phyloP scores from a whole-genome alignment of 148 eudicot species.

The Limonium bicolor region DNA sequence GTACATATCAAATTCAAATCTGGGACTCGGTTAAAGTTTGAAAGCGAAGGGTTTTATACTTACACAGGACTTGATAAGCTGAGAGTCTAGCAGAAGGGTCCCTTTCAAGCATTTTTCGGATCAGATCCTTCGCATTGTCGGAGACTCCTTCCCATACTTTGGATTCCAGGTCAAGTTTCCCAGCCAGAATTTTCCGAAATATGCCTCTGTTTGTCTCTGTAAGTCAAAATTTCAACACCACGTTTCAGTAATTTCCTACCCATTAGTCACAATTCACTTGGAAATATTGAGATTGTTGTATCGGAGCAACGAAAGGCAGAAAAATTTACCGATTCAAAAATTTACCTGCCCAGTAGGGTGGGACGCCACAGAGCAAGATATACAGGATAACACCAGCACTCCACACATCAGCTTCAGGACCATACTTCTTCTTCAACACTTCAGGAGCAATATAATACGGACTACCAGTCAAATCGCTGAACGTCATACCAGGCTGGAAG shows the following conservation, averaged over 20 bases:
- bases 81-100: conserved; percentile 42
- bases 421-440: conserved; percentile 6
- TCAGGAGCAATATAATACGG: conserved; percentile 8
- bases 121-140: conserved; percentile 53
- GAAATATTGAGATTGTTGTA: neutral
- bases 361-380: conserved; percentile 3
- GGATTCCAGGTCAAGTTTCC: conserved; percentile 34
- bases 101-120: conserved; percentile 46
- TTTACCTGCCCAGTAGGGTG: conserved; percentile 9
- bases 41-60: conserved; percentile 10
- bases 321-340: no score
- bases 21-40: neutral
- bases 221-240: neutral
- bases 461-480: conserved; percentile 1
- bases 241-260: neutral
- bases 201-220: conserved; percentile 58
- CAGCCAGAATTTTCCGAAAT: conserved; percentile 47
- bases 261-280: neutral
- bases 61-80: conserved; percentile 52
- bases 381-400: conserved; percentile 11
- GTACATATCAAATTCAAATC: neutral
- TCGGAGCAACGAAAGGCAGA: no score
- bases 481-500: conserved; percentile 1
- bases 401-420: conserved; percentile 12
- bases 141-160: conserved; percentile 64